A percentile compares a stretch with the other conserved stretches of the same genome.
phyloP scores from a whole-genome alignment of 805 yeast species.

The Yamadazyma nakazawae region DNA sequence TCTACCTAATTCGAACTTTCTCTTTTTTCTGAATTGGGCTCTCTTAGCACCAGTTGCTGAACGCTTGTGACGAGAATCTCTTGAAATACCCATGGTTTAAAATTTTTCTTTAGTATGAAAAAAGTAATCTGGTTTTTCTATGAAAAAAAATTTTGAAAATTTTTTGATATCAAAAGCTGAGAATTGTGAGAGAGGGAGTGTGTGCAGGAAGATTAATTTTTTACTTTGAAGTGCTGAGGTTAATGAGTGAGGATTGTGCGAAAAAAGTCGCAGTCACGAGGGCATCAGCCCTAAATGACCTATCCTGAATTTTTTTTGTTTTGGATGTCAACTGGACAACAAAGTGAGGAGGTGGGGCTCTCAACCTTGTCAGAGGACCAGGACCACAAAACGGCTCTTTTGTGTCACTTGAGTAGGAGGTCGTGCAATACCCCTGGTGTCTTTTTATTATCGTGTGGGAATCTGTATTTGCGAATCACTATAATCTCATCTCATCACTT shows the following conservation, averaged over 20 bases:
- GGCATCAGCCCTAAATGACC: background rate
- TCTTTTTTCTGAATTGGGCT: conserved; percentile 99
- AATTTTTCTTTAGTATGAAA: conserved; percentile 5
- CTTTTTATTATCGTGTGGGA: background rate
- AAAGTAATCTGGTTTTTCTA: conserved; percentile 4
- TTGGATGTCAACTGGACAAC: too few species aligned
- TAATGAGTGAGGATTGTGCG: background rate
- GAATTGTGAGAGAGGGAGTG: background rate
- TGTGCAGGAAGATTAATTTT: background rate
- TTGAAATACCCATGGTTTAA: conserved; percentile 96
- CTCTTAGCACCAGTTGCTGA: conserved; percentile 99
- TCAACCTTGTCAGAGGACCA: too few species aligned
- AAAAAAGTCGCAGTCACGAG: background rate
- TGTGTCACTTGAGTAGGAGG: too few species aligned
- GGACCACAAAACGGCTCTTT: too few species aligned
- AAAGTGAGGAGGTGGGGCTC: too few species aligned
- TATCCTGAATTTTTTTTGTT: too few species aligned
- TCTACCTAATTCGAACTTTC: conserved; percentile 99
- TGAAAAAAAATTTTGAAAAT: conserved; percentile 8
- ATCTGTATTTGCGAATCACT: background rate
- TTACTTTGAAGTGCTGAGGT: background rate
- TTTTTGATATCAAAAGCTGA: conserved; percentile 1
- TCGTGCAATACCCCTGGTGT: background rate
- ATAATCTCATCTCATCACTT: conserved; percentile 4
- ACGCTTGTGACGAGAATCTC: conserved; percentile 99